Conservation (phyloP, 441 rosid species). For the Corymbia calophylla region DNA sequence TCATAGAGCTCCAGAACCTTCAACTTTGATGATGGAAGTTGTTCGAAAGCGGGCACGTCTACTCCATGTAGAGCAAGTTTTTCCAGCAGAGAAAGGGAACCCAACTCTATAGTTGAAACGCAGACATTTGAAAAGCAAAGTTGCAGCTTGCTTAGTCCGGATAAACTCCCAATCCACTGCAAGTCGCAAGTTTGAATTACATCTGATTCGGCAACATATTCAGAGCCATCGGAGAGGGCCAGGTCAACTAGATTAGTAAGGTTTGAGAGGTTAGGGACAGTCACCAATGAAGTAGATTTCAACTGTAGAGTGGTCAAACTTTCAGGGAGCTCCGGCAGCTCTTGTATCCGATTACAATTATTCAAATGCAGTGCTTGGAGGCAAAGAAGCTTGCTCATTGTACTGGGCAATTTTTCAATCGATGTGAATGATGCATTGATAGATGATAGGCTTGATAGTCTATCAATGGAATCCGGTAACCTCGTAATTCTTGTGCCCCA, state of each 20-base stretch:
- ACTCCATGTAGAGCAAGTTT: too few species aligned
- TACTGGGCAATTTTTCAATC: background rate
- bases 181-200: too few species aligned
- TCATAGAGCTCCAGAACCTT: too few species aligned
- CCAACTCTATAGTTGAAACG: too few species aligned
- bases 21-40: background rate
- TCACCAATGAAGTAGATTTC: background rate
- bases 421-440: accelerated
- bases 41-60: too few species aligned
- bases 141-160: too few species aligned
- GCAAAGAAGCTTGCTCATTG: background rate
- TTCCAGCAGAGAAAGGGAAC: too few species aligned
- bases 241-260: background rate
- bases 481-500: accelerated
- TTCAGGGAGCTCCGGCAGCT: background rate
- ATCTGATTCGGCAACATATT: accelerated
- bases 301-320: background rate
- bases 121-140: too few species aligned
- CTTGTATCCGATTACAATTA: accelerated
- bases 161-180: too few species aligned
- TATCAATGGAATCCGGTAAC: background rate
- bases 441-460: background rate
- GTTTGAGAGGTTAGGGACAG: background rate
- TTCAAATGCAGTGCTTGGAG: accelerated
- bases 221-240: background rate